Evolutionary conservation across 2,329 filamentous ascomycete genomes (phyloP).

Genomic region (Lojkania enalia): DNA sequence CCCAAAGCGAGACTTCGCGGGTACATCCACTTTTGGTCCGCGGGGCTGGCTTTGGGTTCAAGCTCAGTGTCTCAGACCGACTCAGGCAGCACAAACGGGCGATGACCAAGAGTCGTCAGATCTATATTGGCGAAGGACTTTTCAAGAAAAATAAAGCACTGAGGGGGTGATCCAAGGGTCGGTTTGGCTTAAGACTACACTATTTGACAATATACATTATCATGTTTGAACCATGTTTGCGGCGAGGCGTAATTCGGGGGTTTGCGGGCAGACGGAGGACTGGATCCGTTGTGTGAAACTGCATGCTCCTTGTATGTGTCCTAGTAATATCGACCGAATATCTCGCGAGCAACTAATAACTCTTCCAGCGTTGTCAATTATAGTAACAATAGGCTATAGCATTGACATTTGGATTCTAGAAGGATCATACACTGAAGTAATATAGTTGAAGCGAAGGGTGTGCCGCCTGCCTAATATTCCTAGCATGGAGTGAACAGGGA

Average conservation of each 20-base stretch:
- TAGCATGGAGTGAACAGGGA: conserved; percentile 10
- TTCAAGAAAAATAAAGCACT: background rate
- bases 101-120: background rate
- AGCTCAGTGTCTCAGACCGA: conserved; percentile 2
- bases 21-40: background rate
- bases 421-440: background rate
- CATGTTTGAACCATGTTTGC: conserved; percentile 18
- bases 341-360: background rate
- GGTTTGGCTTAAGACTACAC: background rate
- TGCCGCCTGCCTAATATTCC: background rate
- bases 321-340: too few species aligned
- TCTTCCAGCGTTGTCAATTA: background rate
- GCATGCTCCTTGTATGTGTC: too few species aligned
- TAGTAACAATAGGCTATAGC: conserved; percentile 10
- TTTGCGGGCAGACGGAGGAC: background rate
- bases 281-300: background rate
- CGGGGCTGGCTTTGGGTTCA: background rate
- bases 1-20: background rate
- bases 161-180: background rate
- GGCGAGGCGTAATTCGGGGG: background rate
- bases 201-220: conserved; percentile 7
- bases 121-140: background rate
- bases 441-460: conserved; percentile 3
- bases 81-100: conserved; percentile 6
- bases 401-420: conserved; percentile 11